Base-by-base conservation (phyloP, 1,139 yeast species). In the Yamadazyma kanchanaburiensis region DNA sequence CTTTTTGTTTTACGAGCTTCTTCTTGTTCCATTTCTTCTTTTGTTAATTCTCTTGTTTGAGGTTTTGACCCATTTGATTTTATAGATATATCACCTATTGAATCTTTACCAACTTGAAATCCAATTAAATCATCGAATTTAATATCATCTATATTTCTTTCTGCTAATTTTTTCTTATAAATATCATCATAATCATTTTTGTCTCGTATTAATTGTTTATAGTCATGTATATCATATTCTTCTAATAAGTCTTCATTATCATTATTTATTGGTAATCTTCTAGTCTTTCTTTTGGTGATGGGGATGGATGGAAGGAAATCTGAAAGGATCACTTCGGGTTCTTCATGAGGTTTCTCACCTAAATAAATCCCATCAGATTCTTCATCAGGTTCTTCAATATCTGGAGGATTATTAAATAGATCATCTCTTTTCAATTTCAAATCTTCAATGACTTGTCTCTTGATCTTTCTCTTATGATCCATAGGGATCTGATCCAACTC, bases 161-260 rank as follows among this genome's bases (percentile, higher is more conserved):
- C 37, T 21, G 43, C 39, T 20, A 46, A 43, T 28, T 52, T 53
- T 17, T 48, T 36, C 12, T 44, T 35, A 28, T 49, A 41, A 4
- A 49, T 6, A n/a, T 40, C 54, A 33, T 60, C 54, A 37, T 62
- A 61, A 37, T 63, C 68, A 22, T 52, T 50, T 6, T 41, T 41
- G 7, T 44, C 26, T 11, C 31, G 27, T 1, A 55, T 48, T 1
- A 64, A 53, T 4, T 60, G 54, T 6, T 41, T 30, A 35, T 64
- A 63, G 30, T 53, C 50, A 2, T 47, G 53, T 11, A 68, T 36
- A 0, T 73, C 74, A 39, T 68, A 68, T 32, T 68, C 74, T 30
- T 55, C 63, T 12, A 64, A 44, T 25, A 67, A 49, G 34, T 63
- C 58, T 15, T 60, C 66, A 3, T 60, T 43, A 28, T 58, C 39